A percentile compares a stretch with the other conserved stretches of the same genome.
Evolutionary conservation across 371 early-diverging fungal species (phyloP).

Genomic region (Rhizomucor miehei): DNA sequence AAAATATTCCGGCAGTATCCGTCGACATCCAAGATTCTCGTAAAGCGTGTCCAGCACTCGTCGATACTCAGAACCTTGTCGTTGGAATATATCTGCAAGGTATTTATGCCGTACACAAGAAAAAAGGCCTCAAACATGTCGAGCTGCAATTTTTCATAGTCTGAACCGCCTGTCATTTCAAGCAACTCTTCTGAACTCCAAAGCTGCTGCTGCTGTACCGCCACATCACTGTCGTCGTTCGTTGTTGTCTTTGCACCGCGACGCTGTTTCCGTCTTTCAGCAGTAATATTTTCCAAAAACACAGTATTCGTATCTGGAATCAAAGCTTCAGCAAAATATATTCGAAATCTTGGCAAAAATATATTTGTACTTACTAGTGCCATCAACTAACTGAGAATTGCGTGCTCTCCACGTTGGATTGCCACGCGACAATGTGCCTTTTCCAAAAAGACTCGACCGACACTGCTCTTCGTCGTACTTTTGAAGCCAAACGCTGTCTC

Average conservation of each 20-base stretch:
- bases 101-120: constrained; percentile 55
- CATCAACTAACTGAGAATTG: background rate
- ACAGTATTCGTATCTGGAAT: background rate
- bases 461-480: background rate
- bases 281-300: constrained; percentile 43
- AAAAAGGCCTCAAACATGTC: constrained; percentile 70
- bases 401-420: constrained; percentile 70
- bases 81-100: constrained; percentile 35
- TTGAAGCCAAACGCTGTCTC: constrained; percentile 2
- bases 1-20: constrained; percentile 35
- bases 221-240: background rate
- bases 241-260: constrained; percentile 7
- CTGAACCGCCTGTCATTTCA: constrained; percentile 9
- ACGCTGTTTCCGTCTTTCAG: constrained; percentile 44
- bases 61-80: constrained; percentile 27
- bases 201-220: constrained; percentile 3
- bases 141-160: constrained; percentile 58
- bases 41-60: constrained; percentile 11
- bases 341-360: background rate
- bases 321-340: background rate
- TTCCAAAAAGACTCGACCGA: constrained; percentile 58
- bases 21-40: background rate
- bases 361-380: background rate
- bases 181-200: constrained; percentile 12
- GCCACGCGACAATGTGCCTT: constrained; percentile 80